Evolutionary conservation across 495 filamentous ascomycete species (phyloP), one percentile per base, ranked within the genome.

Genomic region (Hypoxylon fragiforme): DNA sequence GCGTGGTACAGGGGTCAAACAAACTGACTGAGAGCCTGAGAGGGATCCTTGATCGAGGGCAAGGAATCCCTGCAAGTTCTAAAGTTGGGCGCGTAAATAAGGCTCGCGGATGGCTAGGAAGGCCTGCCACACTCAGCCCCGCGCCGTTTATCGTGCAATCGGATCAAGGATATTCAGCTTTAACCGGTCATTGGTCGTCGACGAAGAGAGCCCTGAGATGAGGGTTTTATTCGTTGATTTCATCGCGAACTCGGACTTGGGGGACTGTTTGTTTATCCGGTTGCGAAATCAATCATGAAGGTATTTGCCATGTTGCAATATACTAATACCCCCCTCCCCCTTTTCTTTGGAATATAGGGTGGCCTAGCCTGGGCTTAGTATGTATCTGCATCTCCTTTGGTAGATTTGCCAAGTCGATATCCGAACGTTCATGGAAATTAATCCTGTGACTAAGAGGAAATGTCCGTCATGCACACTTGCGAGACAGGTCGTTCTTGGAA

Each of bases 51-150:
- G 54, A 54, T 61, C 41, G 61, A 60, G 62, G 54, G 48, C 54
- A 46, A n/a, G 40, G 28, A 59, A 75, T 66, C 73, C 74, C 65
- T 74, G 73, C 60, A 60, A 60, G 43, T 43, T 54, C 19, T 56
- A 58, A 52, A 70, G 64, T 67, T 55, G 69, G 76, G 76, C 76
- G 76, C 76, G 72, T 79, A 79, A 71, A 73, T 59, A 66, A 70
- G 69, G 65, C 68, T 73, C 58, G 65, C 66, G 63, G 74, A 69
- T 75, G 72, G 75, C 64, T 26, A 62, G 45, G 42, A 11, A 56
- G 58, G 41, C 21, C 51, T 61, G 44, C 60, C 59, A 54, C 43
- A 54, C 56, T 58, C 65, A 57, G 63, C 69, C 69, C 67, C 58
- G 60, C 64, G 62, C 56, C 50, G 56, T 59, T 48, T 41, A 57